phyloP scores from a whole-genome alignment of 371 early-diverging fungal species.

The Syncephalis fuscata region DNA sequence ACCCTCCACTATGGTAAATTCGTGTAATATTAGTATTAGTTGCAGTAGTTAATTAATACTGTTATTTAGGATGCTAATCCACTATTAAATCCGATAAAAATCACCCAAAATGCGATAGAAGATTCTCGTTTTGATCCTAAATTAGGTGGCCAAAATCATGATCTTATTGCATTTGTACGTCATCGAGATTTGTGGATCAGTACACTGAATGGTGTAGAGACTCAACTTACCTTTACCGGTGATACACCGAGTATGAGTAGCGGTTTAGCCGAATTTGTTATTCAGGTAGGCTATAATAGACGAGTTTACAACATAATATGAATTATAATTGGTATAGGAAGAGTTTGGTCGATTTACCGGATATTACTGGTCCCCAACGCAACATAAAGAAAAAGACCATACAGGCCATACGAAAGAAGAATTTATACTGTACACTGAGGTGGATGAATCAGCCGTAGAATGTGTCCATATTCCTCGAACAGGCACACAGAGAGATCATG shows the following conservation, averaged over 20 bases:
- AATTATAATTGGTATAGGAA: slow-evolving; percentile 28
- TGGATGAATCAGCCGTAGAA: slow-evolving; percentile 33
- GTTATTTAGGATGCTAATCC: no score
- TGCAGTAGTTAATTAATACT: not conserved
- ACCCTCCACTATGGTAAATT: not conserved
- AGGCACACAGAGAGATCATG: no score
- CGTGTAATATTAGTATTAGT: not conserved
- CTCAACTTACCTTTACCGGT: slow-evolving; percentile 38
- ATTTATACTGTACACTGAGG: slow-evolving; percentile 42
- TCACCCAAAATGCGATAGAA: not conserved
- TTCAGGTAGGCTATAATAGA: slow-evolving; percentile 52
- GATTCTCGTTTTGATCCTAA: slow-evolving; percentile 29
- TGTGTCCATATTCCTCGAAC: no score
- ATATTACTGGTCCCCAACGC: slow-evolving; percentile 38
- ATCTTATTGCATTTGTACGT: slow-evolving; percentile 38
- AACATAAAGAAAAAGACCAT: no score
- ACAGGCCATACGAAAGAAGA: no score
- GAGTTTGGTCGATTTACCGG: slow-evolving; percentile 56
- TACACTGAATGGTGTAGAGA: slow-evolving; percentile 32
- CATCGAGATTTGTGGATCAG: slow-evolving; percentile 47
- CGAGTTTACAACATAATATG: no score
- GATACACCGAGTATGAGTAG: slow-evolving; percentile 15
- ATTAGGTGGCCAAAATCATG: slow-evolving; percentile 27
- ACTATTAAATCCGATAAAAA: not conserved
- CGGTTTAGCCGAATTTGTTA: slow-evolving; percentile 56